Evolutionary conservation across 768 basidiomycete species (phyloP).

Genomic region (Rhodotorula taiwanensis): DNA sequence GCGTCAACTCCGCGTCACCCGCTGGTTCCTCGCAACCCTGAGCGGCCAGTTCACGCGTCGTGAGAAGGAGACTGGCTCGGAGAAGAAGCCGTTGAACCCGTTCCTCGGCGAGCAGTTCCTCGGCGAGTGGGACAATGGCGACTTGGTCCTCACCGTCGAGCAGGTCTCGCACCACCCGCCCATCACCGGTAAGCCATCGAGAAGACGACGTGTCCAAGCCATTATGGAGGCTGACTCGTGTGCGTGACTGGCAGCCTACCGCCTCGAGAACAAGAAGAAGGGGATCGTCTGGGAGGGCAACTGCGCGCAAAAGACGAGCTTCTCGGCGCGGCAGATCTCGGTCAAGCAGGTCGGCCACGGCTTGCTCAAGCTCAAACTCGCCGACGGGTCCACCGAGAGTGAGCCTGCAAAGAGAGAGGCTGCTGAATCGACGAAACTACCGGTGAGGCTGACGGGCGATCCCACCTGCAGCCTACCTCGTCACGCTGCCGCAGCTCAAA

Average conservation of each 20-base stretch:
- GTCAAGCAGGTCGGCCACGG: constrained; percentile 97
- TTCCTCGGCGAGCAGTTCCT: constrained; percentile 45
- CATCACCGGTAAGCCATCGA: constrained; percentile 59
- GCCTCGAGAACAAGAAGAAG: constrained; percentile 72
- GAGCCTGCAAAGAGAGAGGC: background rate
- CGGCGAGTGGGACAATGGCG: constrained; percentile 37
- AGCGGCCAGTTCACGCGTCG: constrained; percentile 61
- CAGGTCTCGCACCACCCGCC: constrained; percentile 81
- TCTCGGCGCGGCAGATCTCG: constrained; percentile 58
- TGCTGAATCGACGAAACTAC: too few relatives aligned
- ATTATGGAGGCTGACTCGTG: too few relatives aligned
- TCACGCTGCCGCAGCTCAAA: constrained; percentile 82
- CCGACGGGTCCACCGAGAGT: constrained; percentile 55
- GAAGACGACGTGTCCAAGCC: background rate
- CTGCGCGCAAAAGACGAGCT: constrained; percentile 86
- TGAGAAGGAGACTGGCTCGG: constrained; percentile 56
- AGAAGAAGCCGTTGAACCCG: constrained; percentile 99
- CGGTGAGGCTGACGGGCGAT: too few relatives aligned
- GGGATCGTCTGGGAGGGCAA: constrained; percentile 74
- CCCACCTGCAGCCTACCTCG: constrained; percentile 58
- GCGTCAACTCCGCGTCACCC: constrained; percentile 69
- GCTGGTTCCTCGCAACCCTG: constrained; percentile 94
- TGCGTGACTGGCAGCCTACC: constrained; percentile 55
- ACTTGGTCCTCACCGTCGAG: constrained; percentile 32
- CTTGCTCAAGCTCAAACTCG: constrained; percentile 61